Conservation (phyloP, 225 moss, liverwort and hornwort genomes). For the Takakia lepidozioides region DNA sequence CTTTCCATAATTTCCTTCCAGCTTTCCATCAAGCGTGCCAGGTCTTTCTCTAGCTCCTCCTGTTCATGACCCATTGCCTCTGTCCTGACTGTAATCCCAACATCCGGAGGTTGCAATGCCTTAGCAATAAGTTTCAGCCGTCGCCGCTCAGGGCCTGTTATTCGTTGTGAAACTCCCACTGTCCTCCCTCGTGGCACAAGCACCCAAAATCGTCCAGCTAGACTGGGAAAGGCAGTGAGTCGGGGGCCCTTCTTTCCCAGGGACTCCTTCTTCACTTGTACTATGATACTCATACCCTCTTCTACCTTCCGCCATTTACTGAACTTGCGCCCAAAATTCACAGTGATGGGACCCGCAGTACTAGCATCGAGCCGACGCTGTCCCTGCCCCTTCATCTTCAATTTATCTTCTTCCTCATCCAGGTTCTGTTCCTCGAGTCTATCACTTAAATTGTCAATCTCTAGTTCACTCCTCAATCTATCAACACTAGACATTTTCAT, state of each 20-base stretch:
- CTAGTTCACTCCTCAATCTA: too few relatives aligned
- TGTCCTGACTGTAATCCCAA: conserved; percentile 78
- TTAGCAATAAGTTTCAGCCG: conserved; percentile 75
- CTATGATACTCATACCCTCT: conserved; percentile 94
- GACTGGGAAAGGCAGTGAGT: conserved; percentile 86
- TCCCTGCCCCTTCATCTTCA: too few relatives aligned
- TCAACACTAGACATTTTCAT: conserved; percentile 8
- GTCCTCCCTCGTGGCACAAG: conserved; percentile 78
- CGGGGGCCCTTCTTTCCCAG: conserved; percentile 97
- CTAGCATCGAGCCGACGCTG: conserved; percentile 7
- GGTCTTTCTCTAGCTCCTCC: conserved; percentile 85
- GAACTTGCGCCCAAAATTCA: conserved; percentile 89
- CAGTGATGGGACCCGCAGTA: conserved; percentile 63
- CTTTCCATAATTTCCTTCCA: conserved; percentile 83
- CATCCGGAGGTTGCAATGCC: conserved; percentile 60
- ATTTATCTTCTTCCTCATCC: conserved; percentile 13
- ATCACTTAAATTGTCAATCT: too few relatives aligned
- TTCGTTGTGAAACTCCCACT: conserved; percentile 82
- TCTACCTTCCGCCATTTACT: conserved; percentile 93
- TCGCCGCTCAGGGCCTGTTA: conserved; percentile 92
- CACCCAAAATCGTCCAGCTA: conserved; percentile 98
- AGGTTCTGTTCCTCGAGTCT: conserved; percentile 7
- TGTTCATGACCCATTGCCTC: conserved; percentile 75
- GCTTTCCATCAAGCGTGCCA: conserved; percentile 63
- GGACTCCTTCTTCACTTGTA: conserved; percentile 96